A percentile compares a stretch with the other conserved stretches of the same genome.
phyloP scores from a whole-genome alignment of 1,139 yeast species.

The Petasospora rhodanensis region DNA sequence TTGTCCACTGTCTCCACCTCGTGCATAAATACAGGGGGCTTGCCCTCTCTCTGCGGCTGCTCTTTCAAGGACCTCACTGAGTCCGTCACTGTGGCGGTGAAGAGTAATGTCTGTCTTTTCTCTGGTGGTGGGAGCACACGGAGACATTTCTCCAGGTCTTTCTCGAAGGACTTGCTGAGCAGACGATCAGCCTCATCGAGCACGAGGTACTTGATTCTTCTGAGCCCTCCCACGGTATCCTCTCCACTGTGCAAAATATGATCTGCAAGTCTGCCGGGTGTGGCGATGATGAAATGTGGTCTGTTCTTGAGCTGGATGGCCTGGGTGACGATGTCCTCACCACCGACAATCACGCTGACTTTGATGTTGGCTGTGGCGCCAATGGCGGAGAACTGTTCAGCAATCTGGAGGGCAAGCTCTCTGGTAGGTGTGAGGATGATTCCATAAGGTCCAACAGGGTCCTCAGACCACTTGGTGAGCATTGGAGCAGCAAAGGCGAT shows the following conservation, averaged over 20 bases:
- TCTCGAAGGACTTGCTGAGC: conserved; percentile 77
- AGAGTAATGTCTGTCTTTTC: conserved; percentile 78
- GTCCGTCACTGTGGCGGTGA: conserved; percentile 96
- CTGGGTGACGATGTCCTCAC: conserved; percentile 87
- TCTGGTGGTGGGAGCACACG: conserved; percentile 64
- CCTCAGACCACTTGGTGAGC: conserved; percentile 90
- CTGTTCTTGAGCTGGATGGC: conserved; percentile 72
- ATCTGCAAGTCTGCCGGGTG: conserved; percentile 96
- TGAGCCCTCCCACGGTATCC: conserved; percentile 76
- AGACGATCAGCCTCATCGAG: conserved; percentile 96
- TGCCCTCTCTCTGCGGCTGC: conserved; percentile 55
- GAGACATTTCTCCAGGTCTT: conserved; percentile 72
- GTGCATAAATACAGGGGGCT: conserved; percentile 68
- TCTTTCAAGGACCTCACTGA: conserved; percentile 80
- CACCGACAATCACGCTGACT: conserved; percentile 84
- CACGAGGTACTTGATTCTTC: conserved; percentile 74
- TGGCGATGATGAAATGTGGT: conserved; percentile 94
- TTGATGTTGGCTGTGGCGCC: conserved; percentile 87
- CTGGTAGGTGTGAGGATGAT: conserved; percentile 89
- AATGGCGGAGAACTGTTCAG: conserved; percentile 91
- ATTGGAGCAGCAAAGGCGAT: conserved; percentile 97
- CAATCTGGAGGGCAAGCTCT: conserved; percentile 92
- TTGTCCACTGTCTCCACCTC: conserved; percentile 71
- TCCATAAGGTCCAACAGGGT: conserved; percentile 91
- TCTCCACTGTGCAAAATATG: conserved; percentile 87